These are phyloP conservation scores for Thoreauomyces humboldtii DNA, from an alignment of 192 early-diverging fungal genomes.

Conservation along the genomic window DNA sequence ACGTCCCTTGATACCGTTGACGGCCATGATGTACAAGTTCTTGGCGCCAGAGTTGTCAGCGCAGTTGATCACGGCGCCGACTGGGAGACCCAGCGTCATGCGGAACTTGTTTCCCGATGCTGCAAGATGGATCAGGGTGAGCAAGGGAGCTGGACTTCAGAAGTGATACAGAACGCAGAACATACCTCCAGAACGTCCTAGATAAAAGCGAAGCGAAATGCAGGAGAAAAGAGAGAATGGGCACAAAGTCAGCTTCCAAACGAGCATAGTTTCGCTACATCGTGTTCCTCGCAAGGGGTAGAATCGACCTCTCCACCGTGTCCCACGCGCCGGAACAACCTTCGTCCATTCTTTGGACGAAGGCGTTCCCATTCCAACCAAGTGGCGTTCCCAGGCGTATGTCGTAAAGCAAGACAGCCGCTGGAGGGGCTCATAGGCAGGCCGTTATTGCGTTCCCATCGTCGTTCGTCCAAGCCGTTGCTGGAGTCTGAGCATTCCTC, in stretches of 20 bases:
- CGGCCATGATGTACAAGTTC: slow-evolving; percentile 99
- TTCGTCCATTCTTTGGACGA: too few relatives aligned
- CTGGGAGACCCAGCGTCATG: slow-evolving; percentile 98
- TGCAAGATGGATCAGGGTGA: slow-evolving; percentile 12
- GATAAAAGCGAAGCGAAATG: neutral
- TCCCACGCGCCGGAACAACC: neutral
- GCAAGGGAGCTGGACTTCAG: neutral
- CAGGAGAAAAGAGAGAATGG: neutral
- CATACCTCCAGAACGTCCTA: slow-evolving; percentile 32
- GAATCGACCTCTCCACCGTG: neutral
- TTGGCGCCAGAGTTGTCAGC: slow-evolving; percentile 99
- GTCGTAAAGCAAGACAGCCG: too few relatives aligned
- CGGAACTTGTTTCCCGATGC: slow-evolving; percentile 93
- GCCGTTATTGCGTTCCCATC: too few relatives aligned
- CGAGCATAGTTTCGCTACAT: neutral
- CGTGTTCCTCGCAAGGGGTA: neutral
- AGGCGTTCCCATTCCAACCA: too few relatives aligned
- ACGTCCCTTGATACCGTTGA: slow-evolving; percentile 92
- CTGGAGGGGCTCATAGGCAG: too few relatives aligned
- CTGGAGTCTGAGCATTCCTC: neutral
- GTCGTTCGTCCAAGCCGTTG: neutral
- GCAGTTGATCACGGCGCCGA: slow-evolving; percentile 98
- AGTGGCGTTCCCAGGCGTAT: too few relatives aligned
- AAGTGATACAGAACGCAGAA: neutral
- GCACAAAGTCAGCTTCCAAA: neutral